Base-by-base conservation (phyloP, 257 asterid genomes). In the Thymus mandschuricus region DNA sequence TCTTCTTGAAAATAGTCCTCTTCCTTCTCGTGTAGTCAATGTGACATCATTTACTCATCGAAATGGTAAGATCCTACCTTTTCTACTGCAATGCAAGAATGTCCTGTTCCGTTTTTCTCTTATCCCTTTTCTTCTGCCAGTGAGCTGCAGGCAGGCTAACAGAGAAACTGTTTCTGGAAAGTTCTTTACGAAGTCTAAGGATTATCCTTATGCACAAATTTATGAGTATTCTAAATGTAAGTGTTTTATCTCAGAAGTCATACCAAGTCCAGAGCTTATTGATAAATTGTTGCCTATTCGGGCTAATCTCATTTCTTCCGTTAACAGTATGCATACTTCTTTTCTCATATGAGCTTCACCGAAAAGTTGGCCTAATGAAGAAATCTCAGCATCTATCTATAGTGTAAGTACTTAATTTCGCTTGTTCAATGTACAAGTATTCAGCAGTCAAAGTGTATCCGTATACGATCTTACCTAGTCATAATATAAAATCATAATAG, bases 41-140 rank as follows among this genome's bases (percentile, higher is more conserved):
- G 87, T 93, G 73, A 67, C 98, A 68, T 93, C 98, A 66, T 93
- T 93, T 68, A 93, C 98, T 9, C 98, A 93, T 84, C 78, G 92
- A 79, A 89, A 66, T 79, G 96, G 98, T 93, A 81, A 77, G 75
- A 43, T 61, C 65, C 55, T 73, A 60, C 64, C 27, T 40, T 52
- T 64, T 60, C 45, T 15, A 8, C 21, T 15, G n/a, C 38, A 49
- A 64, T 40, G 35, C 35, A 4, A 35, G 52, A 28, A 10, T 58
- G 28, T 65, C 30, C 31, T 6, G 61, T 21, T 55, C 4, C 4
- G 5, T 54, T 15, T 15, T 58, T 21, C 57, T 34, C 54, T 60
- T 64, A 40, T 5, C 65, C 10, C 64, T 51, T 44, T 46, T 55
- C 38, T 76, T 46, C 60, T 69, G 62, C 60, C 80, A 94, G 98